phyloP scores from a whole-genome alignment of 1,284 basidiomycete species.

The Fistulinella cinereoalba region DNA sequence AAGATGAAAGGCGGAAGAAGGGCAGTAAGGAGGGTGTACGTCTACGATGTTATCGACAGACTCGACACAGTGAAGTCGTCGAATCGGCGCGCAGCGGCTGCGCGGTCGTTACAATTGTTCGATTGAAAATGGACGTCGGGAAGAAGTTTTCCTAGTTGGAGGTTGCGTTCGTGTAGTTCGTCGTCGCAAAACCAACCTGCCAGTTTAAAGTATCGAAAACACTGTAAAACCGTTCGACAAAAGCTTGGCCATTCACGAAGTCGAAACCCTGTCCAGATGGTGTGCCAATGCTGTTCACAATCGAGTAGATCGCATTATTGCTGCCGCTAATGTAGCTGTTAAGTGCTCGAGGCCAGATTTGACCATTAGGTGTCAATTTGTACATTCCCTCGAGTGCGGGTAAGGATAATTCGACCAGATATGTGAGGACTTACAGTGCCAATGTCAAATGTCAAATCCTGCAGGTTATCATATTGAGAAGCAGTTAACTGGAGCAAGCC shows the following conservation, averaged over 20 bases:
- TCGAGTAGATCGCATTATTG: slow-evolving; percentile 44
- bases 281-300: slow-evolving; percentile 44
- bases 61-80: no score
- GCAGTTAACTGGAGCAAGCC: slow-evolving; percentile 41
- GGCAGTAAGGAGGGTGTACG: no score
- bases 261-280: slow-evolving; percentile 44
- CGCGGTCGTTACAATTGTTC: no score
- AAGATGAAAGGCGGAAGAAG: no score
- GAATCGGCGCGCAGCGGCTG: no score
- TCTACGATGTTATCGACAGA: no score
- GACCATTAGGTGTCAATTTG: slow-evolving; percentile 45
- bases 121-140: no score
- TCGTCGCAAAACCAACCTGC: slow-evolving; percentile 56
- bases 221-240: slow-evolving; percentile 66
- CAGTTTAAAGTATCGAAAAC: slow-evolving; percentile 59
- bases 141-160: neutral
- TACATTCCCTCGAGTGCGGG: slow-evolving; percentile 29
- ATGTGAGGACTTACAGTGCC: slow-evolving; percentile 34
- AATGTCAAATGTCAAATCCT: slow-evolving; percentile 44
- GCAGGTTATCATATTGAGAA: slow-evolving; percentile 37
- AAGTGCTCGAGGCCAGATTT: slow-evolving; percentile 46
- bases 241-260: slow-evolving; percentile 53
- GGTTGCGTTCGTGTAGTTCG: slow-evolving; percentile 47
- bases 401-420: neutral
- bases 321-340: slow-evolving; percentile 45